These are phyloP conservation scores for Rhododendron ovatum DNA, from an alignment of 148 eudicot species.

Conservation along the genomic window DNA sequence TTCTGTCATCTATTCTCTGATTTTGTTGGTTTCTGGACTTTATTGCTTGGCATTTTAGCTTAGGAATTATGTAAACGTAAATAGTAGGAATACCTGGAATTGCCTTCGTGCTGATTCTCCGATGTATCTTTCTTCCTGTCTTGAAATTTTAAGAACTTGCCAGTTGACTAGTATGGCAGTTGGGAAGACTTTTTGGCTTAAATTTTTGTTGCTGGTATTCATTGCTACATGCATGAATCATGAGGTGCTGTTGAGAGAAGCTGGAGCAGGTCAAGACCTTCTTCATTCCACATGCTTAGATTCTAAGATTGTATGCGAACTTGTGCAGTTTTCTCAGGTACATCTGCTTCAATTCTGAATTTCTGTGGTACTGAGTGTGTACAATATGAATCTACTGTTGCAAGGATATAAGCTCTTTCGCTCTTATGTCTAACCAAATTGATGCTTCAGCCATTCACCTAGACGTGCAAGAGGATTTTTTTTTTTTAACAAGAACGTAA, in stretches of 20 bases:
- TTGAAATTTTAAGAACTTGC: not conserved
- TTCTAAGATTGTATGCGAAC: conserved; percentile 21
- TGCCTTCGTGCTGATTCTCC: not conserved
- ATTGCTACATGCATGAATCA: not conserved
- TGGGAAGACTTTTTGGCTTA: not conserved
- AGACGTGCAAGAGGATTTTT: not conserved
- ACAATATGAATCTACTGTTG: not conserved
- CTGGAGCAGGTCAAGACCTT: conserved; percentile 68
- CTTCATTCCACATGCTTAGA: conserved; percentile 33
- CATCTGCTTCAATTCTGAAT: not conserved
- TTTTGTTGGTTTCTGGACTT: not conserved
- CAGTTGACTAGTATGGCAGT: not conserved
- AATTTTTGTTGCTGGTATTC: not conserved
- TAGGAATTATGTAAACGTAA: not conserved
- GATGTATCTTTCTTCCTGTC: not conserved
- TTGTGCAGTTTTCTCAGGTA: not conserved
- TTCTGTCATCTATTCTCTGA: not conserved
- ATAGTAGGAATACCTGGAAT: not conserved
- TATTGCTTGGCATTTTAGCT: not conserved
- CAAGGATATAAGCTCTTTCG: not conserved
- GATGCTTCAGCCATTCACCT: not conserved
- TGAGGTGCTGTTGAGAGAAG: conserved; percentile 26
- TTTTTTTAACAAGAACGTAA: not conserved
- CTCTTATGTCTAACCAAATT: not conserved
- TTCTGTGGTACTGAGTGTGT: not conserved